phyloP scores from a whole-genome alignment of 208 protist genomes.

The Strigomonas culicis region DNA sequence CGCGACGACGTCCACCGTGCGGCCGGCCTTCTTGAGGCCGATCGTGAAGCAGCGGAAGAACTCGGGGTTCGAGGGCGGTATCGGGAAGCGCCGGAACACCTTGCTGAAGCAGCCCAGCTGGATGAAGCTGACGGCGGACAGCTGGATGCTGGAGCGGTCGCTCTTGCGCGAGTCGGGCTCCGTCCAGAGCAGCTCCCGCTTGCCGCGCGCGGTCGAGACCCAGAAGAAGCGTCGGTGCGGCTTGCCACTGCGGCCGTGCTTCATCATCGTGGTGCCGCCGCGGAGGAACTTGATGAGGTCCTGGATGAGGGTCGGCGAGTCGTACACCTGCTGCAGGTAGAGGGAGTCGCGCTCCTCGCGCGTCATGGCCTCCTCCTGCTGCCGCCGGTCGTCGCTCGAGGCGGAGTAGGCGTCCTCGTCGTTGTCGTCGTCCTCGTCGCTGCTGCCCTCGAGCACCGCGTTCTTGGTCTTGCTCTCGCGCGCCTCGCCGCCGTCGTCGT shows the following conservation, averaged over 20 bases:
- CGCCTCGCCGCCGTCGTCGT: not conserved
- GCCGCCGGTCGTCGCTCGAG: not conserved
- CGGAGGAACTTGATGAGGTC: slow-evolving; percentile 84
- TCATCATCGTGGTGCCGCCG: slow-evolving; percentile 82
- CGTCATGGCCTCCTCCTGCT: slow-evolving; percentile 11
- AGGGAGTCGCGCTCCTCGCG: slow-evolving; percentile 17
- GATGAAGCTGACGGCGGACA: slow-evolving; percentile 81
- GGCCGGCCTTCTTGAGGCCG: slow-evolving; percentile 64
- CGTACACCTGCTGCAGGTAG: slow-evolving; percentile 87
- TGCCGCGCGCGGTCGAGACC: slow-evolving; percentile 46
- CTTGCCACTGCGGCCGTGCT: slow-evolving; percentile 88
- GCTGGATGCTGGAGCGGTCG: slow-evolving; percentile 57
- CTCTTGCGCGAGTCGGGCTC: slow-evolving; percentile 39
- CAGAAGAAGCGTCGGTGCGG: slow-evolving; percentile 89
- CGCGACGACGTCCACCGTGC: slow-evolving; percentile 91
- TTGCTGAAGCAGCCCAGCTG: slow-evolving; percentile 90
- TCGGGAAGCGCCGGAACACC: slow-evolving; percentile 83
- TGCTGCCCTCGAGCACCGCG: not conserved
- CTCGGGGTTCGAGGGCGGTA: slow-evolving; percentile 43
- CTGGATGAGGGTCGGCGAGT: slow-evolving; percentile 78
- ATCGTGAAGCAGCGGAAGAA: slow-evolving; percentile 91
- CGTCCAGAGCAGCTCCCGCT: slow-evolving; percentile 73
- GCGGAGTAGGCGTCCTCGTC: slow-evolving; percentile 13
- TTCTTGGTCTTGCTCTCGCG: slow-evolving; percentile 13
- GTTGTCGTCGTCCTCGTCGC: slow-evolving; percentile 16